Evolutionary conservation across 805 yeast genomes (phyloP), one percentile per base, ranked within the genome.

Genomic region (Cyberlindnera xylosilytica): DNA sequence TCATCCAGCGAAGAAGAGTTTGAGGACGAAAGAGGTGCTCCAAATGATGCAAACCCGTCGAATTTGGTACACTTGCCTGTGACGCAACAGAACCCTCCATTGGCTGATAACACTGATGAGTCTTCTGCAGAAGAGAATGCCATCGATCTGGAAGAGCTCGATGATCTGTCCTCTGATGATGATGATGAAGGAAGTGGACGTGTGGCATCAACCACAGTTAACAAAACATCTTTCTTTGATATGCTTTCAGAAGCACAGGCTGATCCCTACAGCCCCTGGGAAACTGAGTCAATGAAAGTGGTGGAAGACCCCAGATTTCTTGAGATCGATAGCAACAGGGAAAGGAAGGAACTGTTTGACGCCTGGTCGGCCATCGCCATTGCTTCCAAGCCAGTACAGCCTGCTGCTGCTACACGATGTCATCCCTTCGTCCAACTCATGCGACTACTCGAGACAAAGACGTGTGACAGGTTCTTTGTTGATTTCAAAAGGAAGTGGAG

Each of bases 201-300:
- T n/a, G n/a, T n/a, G n/a, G n/a, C n/a, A n/a, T n/a, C n/a, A n/a
- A n/a, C n/a, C n/a, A n/a, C n/a, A n/a, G n/a, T n/a, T n/a, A n/a
- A n/a, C n/a, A n/a, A n/a, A n/a, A n/a, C n/a, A n/a, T n/a, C n/a
- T n/a, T 76, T 76, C 47, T 41, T 54, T 6, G 45, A 54, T 7
- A 49, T 78, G 29, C 58, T 79, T 9, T 54, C 56, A 4, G 61
- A 53, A 9, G 34, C 52, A 18, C 20, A 56, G 0, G 45, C 73
- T 10, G 68, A 77, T 49, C 77, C 79, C 0, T 72, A 55, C 42
- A 62, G 71, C 2, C 51, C 72, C 0, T 79, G 82, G 83, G 70
- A 69, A 6, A 46, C 57, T 1, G 79, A 76, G 53, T 58, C 70
- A 10, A 50, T 55, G 11, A 64, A 63, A 38, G 48, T 79, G 1